Conservation (phyloP, 805 yeast species). For the Teunomyces barrocoloradensis region DNA sequence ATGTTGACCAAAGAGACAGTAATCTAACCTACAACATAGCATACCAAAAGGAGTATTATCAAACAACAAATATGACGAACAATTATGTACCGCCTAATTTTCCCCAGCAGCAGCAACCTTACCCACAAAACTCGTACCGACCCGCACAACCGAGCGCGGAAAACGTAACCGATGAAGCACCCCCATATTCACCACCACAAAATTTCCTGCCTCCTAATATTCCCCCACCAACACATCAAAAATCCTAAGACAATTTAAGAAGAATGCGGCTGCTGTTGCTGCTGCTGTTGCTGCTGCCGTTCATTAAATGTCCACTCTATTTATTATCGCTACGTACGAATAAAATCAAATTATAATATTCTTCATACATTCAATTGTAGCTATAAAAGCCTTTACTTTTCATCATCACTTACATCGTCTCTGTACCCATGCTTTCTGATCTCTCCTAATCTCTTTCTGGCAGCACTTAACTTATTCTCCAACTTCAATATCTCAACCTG, state of each 20-base stretch:
- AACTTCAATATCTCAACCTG: conserved; percentile 85
- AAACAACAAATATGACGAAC: too few relatives aligned
- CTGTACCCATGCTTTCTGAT: conserved; percentile 76
- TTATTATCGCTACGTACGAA: neutral
- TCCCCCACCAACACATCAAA: neutral
- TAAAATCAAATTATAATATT: neutral
- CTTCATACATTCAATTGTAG: neutral
- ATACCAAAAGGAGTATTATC: neutral
- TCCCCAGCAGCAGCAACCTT: neutral
- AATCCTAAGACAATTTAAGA: neutral
- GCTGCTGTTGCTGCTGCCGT: too few relatives aligned
- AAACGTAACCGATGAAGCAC: neutral
- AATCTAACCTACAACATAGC: neutral
- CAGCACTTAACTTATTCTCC: conserved; percentile 67
- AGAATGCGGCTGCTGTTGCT: too few relatives aligned
- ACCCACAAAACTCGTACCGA: neutral
- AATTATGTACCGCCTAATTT: neutral
- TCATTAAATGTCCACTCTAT: too few relatives aligned
- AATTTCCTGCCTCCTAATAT: neutral
- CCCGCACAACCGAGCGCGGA: neutral
- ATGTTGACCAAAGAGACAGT: neutral
- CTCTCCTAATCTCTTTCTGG: conserved; percentile 80
- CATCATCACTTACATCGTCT: conserved; percentile 57
- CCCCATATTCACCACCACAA: neutral
- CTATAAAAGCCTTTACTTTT: conserved; percentile 24